phyloP scores from a whole-genome alignment of 371 early-diverging fungal species.

The Mucor ambiguus region DNA sequence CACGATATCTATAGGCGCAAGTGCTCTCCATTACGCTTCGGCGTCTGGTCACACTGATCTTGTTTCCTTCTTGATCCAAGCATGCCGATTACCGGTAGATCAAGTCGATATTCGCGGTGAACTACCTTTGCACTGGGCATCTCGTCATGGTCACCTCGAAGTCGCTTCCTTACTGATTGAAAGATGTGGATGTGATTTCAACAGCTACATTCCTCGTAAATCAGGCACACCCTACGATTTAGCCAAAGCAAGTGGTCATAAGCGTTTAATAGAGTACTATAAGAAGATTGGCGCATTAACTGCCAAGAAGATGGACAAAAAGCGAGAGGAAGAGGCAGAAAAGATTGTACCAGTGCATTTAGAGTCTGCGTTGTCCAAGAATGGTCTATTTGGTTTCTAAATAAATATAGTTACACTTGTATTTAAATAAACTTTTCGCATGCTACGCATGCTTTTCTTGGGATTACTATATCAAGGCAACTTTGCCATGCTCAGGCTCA shows the following conservation, averaged over 20 bases:
- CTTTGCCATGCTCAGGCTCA: neutral
- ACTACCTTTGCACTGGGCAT: slow-evolving; percentile 48
- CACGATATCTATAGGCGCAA: slow-evolving; percentile 33
- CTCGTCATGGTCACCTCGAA: slow-evolving; percentile 43
- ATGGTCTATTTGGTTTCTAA: slow-evolving; percentile 41
- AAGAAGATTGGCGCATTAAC: slow-evolving; percentile 46
- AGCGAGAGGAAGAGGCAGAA: slow-evolving; percentile 40
- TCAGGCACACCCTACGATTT: slow-evolving; percentile 46
- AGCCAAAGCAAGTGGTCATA: slow-evolving; percentile 43
- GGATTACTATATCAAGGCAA: neutral
- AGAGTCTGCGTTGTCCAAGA: slow-evolving; percentile 39
- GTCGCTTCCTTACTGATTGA: slow-evolving; percentile 44
- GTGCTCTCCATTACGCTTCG: slow-evolving; percentile 49
- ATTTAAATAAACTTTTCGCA: neutral
- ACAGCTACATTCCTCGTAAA: slow-evolving; percentile 43
- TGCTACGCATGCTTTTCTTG: neutral
- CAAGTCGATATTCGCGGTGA: slow-evolving; percentile 40
- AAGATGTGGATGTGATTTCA: slow-evolving; percentile 42
- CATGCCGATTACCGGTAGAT: slow-evolving; percentile 38
- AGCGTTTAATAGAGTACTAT: slow-evolving; percentile 46
- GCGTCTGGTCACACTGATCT: slow-evolving; percentile 48
- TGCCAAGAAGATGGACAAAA: slow-evolving; percentile 49
- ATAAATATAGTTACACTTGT: slow-evolving; percentile 9
- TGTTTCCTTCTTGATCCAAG: slow-evolving; percentile 34
- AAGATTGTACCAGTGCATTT: slow-evolving; percentile 35